These are phyloP conservation scores for Talaromyces verruculosus DNA, from an alignment of 2,329 filamentous ascomycete species.

Conservation along the genomic window DNA sequence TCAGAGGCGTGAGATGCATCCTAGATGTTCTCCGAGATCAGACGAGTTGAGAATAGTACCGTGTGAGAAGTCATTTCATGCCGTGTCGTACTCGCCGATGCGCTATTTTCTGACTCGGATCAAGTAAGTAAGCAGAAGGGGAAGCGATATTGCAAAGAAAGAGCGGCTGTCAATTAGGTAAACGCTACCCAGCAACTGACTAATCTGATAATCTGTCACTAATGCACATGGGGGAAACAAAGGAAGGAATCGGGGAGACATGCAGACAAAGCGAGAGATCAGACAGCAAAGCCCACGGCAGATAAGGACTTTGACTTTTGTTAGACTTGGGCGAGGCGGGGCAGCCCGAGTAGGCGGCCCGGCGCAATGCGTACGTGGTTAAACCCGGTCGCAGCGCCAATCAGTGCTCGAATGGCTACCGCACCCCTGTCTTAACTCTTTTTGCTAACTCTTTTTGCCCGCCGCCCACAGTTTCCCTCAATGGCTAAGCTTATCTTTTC, in stretches of 20 bases:
- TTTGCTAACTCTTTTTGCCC: not conserved
- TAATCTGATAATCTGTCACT: not conserved
- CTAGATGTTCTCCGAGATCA: not conserved
- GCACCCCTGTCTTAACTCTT: not conserved
- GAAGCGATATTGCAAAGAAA: not conserved
- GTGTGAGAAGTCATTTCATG: slow-evolving; percentile 8
- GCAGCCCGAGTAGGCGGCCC: slow-evolving; percentile 5
- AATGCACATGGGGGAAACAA: slow-evolving; percentile 4
- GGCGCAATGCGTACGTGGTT: not conserved
- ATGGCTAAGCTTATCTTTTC: slow-evolving; percentile 8
- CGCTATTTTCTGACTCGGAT: not conserved
- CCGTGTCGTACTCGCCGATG: not conserved
- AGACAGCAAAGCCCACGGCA: not conserved
- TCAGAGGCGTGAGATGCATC: slow-evolving; percentile 4
- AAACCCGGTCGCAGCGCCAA: not conserved
- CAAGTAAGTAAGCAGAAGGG: not conserved
- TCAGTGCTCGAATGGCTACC: not conserved
- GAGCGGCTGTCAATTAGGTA: not conserved
- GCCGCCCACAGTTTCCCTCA: not conserved
- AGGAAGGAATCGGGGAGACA: slow-evolving; percentile 1
- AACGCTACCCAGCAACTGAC: not conserved
- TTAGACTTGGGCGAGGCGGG: slow-evolving; percentile 5
- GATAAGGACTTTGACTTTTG: not conserved
- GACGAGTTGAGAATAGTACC: not conserved
- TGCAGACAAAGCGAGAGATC: slow-evolving; percentile 7